Base-by-base conservation (phyloP, 2,329 filamentous ascomycete genomes). In the Phaeosphaeria sp. region DNA sequence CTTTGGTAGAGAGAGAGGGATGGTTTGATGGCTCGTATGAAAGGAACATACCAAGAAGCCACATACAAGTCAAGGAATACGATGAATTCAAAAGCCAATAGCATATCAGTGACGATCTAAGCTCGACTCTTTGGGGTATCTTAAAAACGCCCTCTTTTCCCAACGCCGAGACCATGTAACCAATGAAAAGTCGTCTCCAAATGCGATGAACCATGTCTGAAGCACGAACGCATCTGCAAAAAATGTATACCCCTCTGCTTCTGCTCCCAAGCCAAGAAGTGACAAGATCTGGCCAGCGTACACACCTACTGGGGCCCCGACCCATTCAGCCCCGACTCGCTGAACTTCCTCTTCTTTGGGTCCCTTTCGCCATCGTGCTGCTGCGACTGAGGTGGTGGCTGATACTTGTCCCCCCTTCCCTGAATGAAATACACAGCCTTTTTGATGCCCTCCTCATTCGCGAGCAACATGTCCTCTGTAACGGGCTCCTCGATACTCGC, bases 401-500 rank as follows among this genome's bases (percentile, higher is more conserved):
- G 49, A 44, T 68, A 62, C 50, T 56, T 58, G 21, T 63, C 59
- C 15, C 87, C 78, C 58, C 71, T 71, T 21, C 69, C 72, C 3
- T 86, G 83, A 63, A 85, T 82, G 2, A 57, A 50, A 78, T 97
- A 97, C 89, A 93, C 97, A 15, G 87, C 88, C 27, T 89, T 85
- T 65, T 90, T 88, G 66, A 98, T 94, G n/a, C 78, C 81, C 39
- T 84, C 85, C 25, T 90, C 90, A 0, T 86, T 84, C 1, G 80
- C 84, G 46, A 93, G 84, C 33, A 99, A 39, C 52, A 55, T 82
- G 72, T 99, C 93, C 56, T 97, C 88, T 0, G 87, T 90, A 11
- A 99, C 92, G 1, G 88, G 88, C 70, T 97, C 92, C 59, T 88
- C 85, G 67, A 99, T 98, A 77, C 92, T 96, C 64, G 94, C 89